A percentile compares a stretch with the other conserved stretches of the same genome.
Evolutionary conservation across 106 monocot genomes (phyloP).

Genomic region (Vanilla planifolia): DNA sequence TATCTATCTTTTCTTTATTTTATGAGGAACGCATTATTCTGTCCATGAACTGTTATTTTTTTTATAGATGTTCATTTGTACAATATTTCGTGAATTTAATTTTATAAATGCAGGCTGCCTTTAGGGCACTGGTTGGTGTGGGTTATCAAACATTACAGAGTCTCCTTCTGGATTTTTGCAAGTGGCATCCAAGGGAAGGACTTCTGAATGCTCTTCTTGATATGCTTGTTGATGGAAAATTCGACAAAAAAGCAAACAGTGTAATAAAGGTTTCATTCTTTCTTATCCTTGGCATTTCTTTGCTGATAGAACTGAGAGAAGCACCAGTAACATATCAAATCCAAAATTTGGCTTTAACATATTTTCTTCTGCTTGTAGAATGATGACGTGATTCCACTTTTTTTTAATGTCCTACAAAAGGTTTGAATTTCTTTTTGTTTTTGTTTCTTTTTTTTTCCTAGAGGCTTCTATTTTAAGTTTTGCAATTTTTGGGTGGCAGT

Average conservation of each 20-base stretch:
- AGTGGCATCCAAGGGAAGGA: constrained; percentile 57
- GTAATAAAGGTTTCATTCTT: constrained; percentile 55
- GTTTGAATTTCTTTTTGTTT: constrained; percentile 23
- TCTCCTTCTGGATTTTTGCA: constrained; percentile 84
- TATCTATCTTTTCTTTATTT: background rate
- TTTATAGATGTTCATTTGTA: too few species aligned
- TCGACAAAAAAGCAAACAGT: constrained; percentile 30
- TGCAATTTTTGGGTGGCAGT: constrained; percentile 62
- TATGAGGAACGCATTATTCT: background rate
- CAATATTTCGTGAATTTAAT: background rate
- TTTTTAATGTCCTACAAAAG: constrained; percentile 74
- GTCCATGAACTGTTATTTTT: background rate
- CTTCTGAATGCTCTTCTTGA: constrained; percentile 86
- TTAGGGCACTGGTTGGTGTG: constrained; percentile 78
- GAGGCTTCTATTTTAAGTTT: constrained; percentile 3
- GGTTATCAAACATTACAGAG: constrained; percentile 97
- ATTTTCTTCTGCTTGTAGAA: constrained; percentile 50
- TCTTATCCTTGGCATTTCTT: background rate
- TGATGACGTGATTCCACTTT: constrained; percentile 88
- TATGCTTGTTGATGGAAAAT: constrained; percentile 98
- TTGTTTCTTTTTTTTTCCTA: background rate
- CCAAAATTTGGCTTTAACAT: background rate
- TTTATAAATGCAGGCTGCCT: constrained; percentile 50
- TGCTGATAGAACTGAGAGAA: background rate
- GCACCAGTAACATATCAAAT: background rate